Conservation (phyloP, 352 stramenopile genomes). For the Globisporangium echinulatum region DNA sequence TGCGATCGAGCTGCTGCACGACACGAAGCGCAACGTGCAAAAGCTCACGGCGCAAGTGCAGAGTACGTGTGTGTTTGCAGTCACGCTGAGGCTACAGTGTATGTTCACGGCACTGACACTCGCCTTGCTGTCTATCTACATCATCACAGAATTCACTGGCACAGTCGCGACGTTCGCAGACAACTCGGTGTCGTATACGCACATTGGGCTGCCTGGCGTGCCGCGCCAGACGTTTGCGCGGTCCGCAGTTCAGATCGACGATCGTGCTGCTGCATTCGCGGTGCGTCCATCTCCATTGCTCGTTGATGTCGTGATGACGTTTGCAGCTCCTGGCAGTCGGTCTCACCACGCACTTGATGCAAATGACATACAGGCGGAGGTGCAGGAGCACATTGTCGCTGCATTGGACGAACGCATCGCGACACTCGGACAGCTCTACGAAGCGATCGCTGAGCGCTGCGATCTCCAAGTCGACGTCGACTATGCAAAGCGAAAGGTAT, state of each 20-base stretch:
- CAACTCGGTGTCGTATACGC: constrained; percentile 7
- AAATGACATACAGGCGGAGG: constrained; percentile 27
- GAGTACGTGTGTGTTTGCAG: constrained; percentile 7
- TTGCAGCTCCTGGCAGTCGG: too few relatives aligned
- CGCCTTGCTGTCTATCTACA: background rate
- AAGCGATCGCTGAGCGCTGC: constrained; percentile 31
- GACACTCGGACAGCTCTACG: constrained; percentile 28
- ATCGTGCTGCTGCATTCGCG: constrained; percentile 9
- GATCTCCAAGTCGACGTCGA: constrained; percentile 64
- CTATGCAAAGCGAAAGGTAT: constrained; percentile 62
- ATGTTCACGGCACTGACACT: background rate
- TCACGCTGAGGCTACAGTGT: too few relatives aligned
- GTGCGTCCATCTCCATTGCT: background rate
- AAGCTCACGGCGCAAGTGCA: constrained; percentile 43
- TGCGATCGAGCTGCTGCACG: constrained; percentile 34
- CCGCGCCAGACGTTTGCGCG: constrained; percentile 8
- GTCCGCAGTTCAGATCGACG: constrained; percentile 10
- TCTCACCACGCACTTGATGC: background rate
- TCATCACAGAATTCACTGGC: constrained; percentile 3
- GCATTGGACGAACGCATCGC: constrained; percentile 36
- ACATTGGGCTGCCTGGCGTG: constrained; percentile 1
- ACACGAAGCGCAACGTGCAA: constrained; percentile 31
- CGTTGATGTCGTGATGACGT: background rate
- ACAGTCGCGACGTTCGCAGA: constrained; percentile 9
- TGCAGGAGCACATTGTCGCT: constrained; percentile 25